A percentile compares a stretch with the other conserved stretches of the same genome.
These are phyloP conservation scores for Fistulifera solaris DNA, from an alignment of 108 stramenopile species.

Conservation along the genomic window DNA sequence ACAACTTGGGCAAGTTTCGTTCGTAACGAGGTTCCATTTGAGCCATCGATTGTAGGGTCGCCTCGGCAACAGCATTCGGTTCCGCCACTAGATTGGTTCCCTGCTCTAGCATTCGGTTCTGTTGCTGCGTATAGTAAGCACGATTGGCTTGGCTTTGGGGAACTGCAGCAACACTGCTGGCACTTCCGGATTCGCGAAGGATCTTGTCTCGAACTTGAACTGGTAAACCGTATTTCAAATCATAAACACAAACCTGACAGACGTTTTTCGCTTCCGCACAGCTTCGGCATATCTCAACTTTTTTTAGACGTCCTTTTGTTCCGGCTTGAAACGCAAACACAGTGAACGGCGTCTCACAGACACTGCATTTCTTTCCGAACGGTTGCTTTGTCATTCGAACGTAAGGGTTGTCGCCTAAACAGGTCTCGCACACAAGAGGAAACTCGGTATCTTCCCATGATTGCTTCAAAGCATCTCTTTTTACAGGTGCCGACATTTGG, in stretches of 20 bases:
- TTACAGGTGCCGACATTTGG: slow-evolving; percentile 54
- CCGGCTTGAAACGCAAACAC: slow-evolving; percentile 98
- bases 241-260: slow-evolving; percentile 98
- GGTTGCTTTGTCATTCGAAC: slow-evolving; percentile 96
- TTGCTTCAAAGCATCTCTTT: slow-evolving; percentile 82
- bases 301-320: slow-evolving; percentile 87
- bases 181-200: slow-evolving; percentile 56
- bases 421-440: slow-evolving; percentile 97
- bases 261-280: slow-evolving; percentile 97
- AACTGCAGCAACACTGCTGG: slow-evolving; percentile 44
- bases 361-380: slow-evolving; percentile 92
- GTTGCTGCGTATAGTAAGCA: slow-evolving; percentile 73
- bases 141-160: slow-evolving; percentile 87
- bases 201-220: slow-evolving; percentile 89
- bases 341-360: slow-evolving; percentile 92
- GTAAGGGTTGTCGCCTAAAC: slow-evolving; percentile 98
- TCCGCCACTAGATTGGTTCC: slow-evolving; percentile 46
- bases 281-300: slow-evolving; percentile 93
- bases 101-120: slow-evolving; percentile 63
- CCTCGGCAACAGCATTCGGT: slow-evolving; percentile 48
- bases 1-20: slow-evolving; percentile 92
- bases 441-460: slow-evolving; percentile 95
- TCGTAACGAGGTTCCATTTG: slow-evolving; percentile 91
- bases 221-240: slow-evolving; percentile 94
- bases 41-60: slow-evolving; percentile 82